Base-by-base conservation (phyloP, 495 filamentous ascomycete species). In the Penicillium psychrofluorescens region DNA sequence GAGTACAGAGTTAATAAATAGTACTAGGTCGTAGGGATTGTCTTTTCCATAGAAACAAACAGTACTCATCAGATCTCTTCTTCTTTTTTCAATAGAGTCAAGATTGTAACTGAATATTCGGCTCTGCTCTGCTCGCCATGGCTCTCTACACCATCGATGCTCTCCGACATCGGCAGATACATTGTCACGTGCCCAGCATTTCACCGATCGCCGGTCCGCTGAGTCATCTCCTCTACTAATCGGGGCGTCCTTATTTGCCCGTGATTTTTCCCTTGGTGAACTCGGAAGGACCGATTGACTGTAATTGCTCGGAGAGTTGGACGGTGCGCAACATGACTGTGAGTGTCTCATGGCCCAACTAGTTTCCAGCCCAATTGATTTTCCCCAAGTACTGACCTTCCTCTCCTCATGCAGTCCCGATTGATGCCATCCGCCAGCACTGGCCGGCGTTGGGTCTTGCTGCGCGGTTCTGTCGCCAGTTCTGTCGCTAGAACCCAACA, bases 351-450 rank as follows among this genome's bases (percentile, higher is more conserved):
- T 33, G 14, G 13, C 12, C 33, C 29, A 43, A 39, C 30, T 35
- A 11, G 35, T 15, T 14, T 8, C 8, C 7, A 6, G 28, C 15
- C 33, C 37, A 49, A 46, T 40, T 43, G 43, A 38, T 38, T 28
- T 2, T 1, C 6, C 15, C 29, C 15, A 6, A 6, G 10, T 36
- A 34, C 39, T 49, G 30, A 54, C 36, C 11, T 15, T 32, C 2
- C 32, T 8, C 41, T 16, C 6, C 16, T 29, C 34, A 56, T 59
- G 38, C 43, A 63, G 63, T 63, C 60, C 29, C 55, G 63, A 57
- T 56, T 63, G 37, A 54, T 61, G 52, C 50, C 53, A 11, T 54
- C 58, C 32, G 47, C 54, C 46, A 48, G 45, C 36, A 39, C 50
- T 35, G 49, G 58, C 52, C 50, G 54, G 46, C 58, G 53, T 44